phyloP scores from a whole-genome alignment of 169 alveolate genomes.

The Plasmodium gaboni region DNA sequence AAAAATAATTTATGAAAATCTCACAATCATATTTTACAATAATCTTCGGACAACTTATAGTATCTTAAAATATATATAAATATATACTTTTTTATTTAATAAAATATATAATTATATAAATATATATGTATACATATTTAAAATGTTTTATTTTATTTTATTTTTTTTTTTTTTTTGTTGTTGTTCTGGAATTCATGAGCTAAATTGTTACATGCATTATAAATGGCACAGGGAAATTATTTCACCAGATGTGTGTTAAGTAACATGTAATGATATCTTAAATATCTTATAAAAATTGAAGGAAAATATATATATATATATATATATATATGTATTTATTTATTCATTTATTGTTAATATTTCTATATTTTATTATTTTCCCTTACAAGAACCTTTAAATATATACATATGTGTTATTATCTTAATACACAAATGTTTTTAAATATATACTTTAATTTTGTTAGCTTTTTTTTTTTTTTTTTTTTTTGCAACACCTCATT shows the following conservation, averaged over 20 bases:
- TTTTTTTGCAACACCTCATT: slow-evolving; percentile 1
- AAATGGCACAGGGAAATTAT: not conserved
- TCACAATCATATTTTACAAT: too few relatives aligned
- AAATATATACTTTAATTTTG: not conserved
- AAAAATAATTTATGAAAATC: too few relatives aligned
- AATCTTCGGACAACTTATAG: too few relatives aligned
- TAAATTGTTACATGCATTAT: slow-evolving; percentile 15
- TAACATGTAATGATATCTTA: not conserved
- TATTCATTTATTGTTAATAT: not conserved
- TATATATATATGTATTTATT: not conserved
- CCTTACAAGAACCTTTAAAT: not conserved
- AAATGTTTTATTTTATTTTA: too few relatives aligned
- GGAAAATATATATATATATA: not conserved
- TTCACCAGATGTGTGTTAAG: not conserved
- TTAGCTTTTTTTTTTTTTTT: slow-evolving; percentile 25
- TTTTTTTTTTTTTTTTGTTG: not conserved
- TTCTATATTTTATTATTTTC: not conserved
- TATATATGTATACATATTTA: slow-evolving; percentile 5
- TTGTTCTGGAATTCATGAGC: not conserved
- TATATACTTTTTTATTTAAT: too few relatives aligned
- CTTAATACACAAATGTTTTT: slow-evolving; percentile 5
- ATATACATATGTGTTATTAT: not conserved
- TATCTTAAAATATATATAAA: too few relatives aligned
- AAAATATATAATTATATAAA: too few relatives aligned
- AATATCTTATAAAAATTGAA: not conserved